Evolutionary conservation across 805 yeast genomes (phyloP), one percentile per base, ranked within the genome.

Genomic region (Limtongozyma cylindracea): DNA sequence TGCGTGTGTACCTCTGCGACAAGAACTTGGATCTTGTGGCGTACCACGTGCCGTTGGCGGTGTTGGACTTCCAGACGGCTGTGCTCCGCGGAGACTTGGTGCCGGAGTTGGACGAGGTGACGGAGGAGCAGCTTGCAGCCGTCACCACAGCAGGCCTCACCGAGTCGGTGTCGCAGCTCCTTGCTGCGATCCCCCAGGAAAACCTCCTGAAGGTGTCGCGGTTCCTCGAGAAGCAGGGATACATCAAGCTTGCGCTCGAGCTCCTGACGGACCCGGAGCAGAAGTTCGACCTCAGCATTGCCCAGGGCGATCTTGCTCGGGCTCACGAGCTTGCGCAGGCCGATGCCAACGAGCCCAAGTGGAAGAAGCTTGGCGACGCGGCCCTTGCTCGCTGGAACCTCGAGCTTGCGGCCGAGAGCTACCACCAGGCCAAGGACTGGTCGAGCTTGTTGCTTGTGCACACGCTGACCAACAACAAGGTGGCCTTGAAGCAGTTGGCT

Each of bases 61-160:
- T 88, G 4, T 58, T 88, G 31, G 96, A 84, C 51, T 82, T 80
- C 50, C 96, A 88, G 54, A 88, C 99, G 1, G 64, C 82, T 25
- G 93, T 84, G 3, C 57, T 84, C 46, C 70, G 98, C 41, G 95
- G 95, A 22, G 96, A 91, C 39, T 49, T 82, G 33, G 93, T 80
- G 30, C 72, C 26, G 10, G 54, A 49, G 24, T 53, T 45, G 23
- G 54, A 45, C 26, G 50, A 43, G 4, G 53, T 46, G 24, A 34
- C 35, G 13, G 27, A 43, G n/a, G 49, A 54, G 9, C 54, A 51
- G 26, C 37, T 50, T 21, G 28, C 48, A 5, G 31, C 37, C 10
- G 33, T 50, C 13, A 24, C 37, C 10, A 78, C 91, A 6, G 68
- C 63, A 26, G 61, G 59, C 31, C 49, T 73, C 25, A 46, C 61